Base-by-base conservation (phyloP, 768 basidiomycete genomes). In the Phanerodontia chrysosporium region DNA sequence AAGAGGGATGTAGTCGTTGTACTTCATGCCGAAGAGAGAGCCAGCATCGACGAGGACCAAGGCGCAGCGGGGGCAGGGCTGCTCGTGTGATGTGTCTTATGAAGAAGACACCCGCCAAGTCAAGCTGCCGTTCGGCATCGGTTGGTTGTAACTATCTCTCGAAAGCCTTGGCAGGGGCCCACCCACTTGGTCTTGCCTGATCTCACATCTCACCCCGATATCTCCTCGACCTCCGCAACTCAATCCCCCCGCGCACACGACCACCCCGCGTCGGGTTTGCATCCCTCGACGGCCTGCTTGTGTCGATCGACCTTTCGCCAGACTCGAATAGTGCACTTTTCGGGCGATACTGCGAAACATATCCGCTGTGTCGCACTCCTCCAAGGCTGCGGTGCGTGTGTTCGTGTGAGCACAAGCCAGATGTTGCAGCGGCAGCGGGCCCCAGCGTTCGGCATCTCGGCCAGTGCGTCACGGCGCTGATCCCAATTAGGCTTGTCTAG, bases 1-100 rank as follows among this genome's bases (percentile, higher is more conserved):
- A 52, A 67, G 60, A 51, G 66, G 66, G 48, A 65, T 62, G 55
- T 67, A 67, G 55, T 61, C 60, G 32, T 29, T 46, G 55, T 57
- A 46, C 45, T 48, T 61, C 60, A 61, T 61, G 51, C 8, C 36
- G 51, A 9, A 5, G 25, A n/a, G 44, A n/a, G 35, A 39, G 39
- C 28, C 14, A 24, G 29, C 29, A 30, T 36, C 58, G 55, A 55
- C 32, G 39, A 39, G 59, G 51, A 24, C 35, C 51, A n/a, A 42
- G 18, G 32, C 25, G 29, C 44, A 45, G 49, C 22, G 44, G 52
- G 32, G n/a, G 52, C 36, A n/a, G 35, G 36, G 16, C 39, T 21
- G 52, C 35, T 53, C 52, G 52, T 53, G 52, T 53, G 52, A 53
- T 53, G 22, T 12, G 35, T 53, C 55, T 60, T 60, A 60, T 60